A percentile compares a stretch with the other conserved stretches of the same genome.
phyloP scores from a whole-genome alignment of 805 yeast species.

The Hanseniaspora valbyensis region DNA sequence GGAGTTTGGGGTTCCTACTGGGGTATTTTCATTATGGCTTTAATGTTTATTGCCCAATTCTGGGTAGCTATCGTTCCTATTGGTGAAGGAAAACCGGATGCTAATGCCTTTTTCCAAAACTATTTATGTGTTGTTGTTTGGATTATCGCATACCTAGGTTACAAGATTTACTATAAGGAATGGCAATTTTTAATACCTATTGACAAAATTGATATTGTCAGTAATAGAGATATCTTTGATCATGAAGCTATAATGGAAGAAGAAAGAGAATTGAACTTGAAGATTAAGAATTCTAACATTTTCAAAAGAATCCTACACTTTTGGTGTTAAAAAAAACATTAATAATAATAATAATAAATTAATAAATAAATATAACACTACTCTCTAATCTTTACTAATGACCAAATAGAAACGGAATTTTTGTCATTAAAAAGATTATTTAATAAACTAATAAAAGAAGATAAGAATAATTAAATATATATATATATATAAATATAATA shows the following conservation, averaged over 20 bases:
- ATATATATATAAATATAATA: too few relatives aligned
- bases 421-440: not conserved
- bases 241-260: slow-evolving; percentile 29
- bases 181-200: slow-evolving; percentile 31
- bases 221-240: slow-evolving; percentile 27
- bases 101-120: slow-evolving; percentile 35
- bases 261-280: slow-evolving; percentile 25
- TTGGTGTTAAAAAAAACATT: slow-evolving; percentile 26
- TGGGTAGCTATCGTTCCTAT: slow-evolving; percentile 69
- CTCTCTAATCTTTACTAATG: too few relatives aligned
- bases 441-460: not conserved
- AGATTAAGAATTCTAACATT: slow-evolving; percentile 24
- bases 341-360: not conserved
- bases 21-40: slow-evolving; percentile 38
- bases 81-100: slow-evolving; percentile 38
- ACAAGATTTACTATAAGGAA: slow-evolving; percentile 38
- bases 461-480: too few relatives aligned
- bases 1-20: slow-evolving; percentile 45
- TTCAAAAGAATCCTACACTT: slow-evolving; percentile 25
- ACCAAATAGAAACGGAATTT: not conserved
- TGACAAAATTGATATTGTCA: slow-evolving; percentile 26
- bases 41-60: slow-evolving; percentile 48
- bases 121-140: slow-evolving; percentile 40
- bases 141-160: slow-evolving; percentile 34
- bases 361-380: not conserved